Base-by-base conservation (phyloP, 2,329 filamentous ascomycete species). In the Calcarisporium arbuscula region DNA sequence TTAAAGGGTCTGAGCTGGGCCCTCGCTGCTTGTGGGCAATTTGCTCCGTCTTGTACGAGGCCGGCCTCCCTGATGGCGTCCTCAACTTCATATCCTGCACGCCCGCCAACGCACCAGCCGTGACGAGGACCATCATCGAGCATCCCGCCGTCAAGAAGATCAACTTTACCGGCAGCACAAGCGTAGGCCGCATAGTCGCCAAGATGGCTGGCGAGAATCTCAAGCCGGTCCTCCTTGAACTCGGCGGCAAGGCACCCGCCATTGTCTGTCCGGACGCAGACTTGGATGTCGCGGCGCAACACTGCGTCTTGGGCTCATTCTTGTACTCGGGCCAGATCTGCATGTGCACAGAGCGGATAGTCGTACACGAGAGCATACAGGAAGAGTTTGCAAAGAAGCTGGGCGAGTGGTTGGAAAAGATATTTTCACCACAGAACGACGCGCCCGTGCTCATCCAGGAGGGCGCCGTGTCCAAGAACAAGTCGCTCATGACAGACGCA, bases 191-290 rank as follows among this genome's bases (percentile, higher is more conserved):
- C 20, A 81, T 87, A 51, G 77, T 94, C 38, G 82, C 77, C 8
- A 66, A 69, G 15, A 68, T 75, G 8, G 83, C 83, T 0, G 87
- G 82, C 19, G 75, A 82, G 52, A 63, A 82, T 47, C 67, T 92
- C 26, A 94, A 94, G 66, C 86, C 85, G 0, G 72, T 84, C 1
- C 64, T 94, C 2, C 71, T 94, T 49, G 87, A 94, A 57, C 67
- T 94, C 1, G 87, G 88, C 4, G 87, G 87, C 29, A 94, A 94
- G 57, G 82, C 83, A 1, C 77, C 78, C 0, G 79, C 83, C 3
- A 81, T 94, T 40, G 78, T 94, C 1, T 77, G 83, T 56, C 80
- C 85, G 32, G 87, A 94, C 56, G 86, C 87, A 11, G 74, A 94
- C 50, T 54, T 94, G 26, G 70, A 82, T 19, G 67, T 75, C 17